Evolutionary conservation across 192 early-diverging fungal species (phyloP).

Genomic region (Umbelopsis vinacea): DNA sequence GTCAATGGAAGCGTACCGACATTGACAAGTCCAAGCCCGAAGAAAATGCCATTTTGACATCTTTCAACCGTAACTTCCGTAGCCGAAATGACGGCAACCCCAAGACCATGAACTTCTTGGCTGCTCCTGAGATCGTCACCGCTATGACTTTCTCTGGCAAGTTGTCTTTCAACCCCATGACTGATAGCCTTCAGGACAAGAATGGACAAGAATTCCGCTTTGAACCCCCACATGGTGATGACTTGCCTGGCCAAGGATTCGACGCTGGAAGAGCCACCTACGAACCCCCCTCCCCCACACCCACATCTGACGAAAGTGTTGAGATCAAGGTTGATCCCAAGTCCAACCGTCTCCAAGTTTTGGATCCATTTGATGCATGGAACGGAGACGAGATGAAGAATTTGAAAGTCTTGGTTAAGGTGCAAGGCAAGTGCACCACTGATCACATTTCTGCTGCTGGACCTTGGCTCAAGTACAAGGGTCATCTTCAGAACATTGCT

Average conservation of each 20-base stretch:
- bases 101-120: conserved; percentile 96
- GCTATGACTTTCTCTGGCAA: conserved; percentile 88
- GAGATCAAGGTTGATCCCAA: conserved; percentile 60
- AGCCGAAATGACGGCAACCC: conserved; percentile 93
- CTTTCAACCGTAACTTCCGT: conserved; percentile 98
- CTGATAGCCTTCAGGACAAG: conserved; percentile 72
- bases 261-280: conserved; percentile 72
- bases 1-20: conserved; percentile 88
- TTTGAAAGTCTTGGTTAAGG: conserved; percentile 87
- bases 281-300: conserved; percentile 51
- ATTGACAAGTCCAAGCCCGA: conserved; percentile 60
- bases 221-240: conserved; percentile 77
- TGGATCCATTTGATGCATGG: conserved; percentile 88
- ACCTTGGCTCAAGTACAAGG: conserved; percentile 98
- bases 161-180: conserved; percentile 89
- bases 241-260: conserved; percentile 86
- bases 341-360: conserved; percentile 83
- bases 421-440: conserved; percentile 98
- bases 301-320: conserved; percentile 52
- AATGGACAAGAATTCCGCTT: conserved; percentile 82
- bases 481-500: conserved; percentile 96
- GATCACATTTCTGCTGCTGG: conserved; percentile 99
- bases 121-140: conserved; percentile 97
- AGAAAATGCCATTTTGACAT: conserved; percentile 92
- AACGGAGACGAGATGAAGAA: conserved; percentile 79